Base-by-base conservation (phyloP, 768 basidiomycete species). In the Psilocybe sp. region DNA sequence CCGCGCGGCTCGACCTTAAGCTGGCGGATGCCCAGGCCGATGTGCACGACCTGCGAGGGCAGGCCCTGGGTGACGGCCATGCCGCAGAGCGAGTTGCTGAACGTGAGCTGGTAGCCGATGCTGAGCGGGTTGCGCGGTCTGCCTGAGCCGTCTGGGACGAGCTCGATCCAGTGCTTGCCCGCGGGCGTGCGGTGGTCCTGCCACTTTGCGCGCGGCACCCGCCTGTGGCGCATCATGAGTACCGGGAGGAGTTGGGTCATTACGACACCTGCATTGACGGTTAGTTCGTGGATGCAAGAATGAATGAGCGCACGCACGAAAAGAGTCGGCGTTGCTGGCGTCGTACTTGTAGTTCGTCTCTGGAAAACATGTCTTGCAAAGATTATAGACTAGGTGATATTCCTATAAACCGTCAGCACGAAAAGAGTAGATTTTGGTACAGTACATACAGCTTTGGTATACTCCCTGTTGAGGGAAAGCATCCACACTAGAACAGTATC, bases 51-150 rank as follows among this genome's bases (percentile, higher is more conserved):
- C 49, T 87, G 82, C 40, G 81, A 77, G 47, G 83, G 81, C 9
- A 76, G 74, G 3, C 90, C 90, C 57, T 92, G 89, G 1, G 87
- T 87, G 80, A 92, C 89, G 35, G 85, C 82, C 86, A 91, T 89
- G n/a, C 84, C 87, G 47, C 88, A 81, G 8, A 91, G 64, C 9
- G 84, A 86, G 50, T 78, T 79, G 52, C 85, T 81, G 56, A 76
- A 82, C 1, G 82, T 74, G 40, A 88, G 79, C 51, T 88, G 85
- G 57, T 91, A 91, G 6, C 88, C 88, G 50, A 91, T 91, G 79
- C 85, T 85, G 0, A 87, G 85, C 18, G 81, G 79, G 14, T 28
- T 28, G 23, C 84, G 71, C 44, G 80, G 81, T 60, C 80, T 79
- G 56, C 83, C 81, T 36, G 83, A 80, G 1, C 81, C 73, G 53